Conservation (phyloP, 208 protist species). For the Trichomonas gallinae region DNA sequence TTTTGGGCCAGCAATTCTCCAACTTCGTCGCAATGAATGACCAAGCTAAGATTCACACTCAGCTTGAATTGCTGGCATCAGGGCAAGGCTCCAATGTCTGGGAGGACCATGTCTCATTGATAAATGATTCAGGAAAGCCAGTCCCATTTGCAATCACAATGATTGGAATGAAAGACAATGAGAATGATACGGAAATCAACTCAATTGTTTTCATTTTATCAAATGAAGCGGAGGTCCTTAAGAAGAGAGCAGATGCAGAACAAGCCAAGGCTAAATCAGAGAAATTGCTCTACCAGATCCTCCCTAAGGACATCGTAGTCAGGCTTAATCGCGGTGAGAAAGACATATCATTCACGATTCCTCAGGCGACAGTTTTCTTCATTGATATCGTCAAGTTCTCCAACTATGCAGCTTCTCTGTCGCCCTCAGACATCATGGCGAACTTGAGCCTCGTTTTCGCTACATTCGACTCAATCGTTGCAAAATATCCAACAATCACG, state of each 20-base stretch:
- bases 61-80: not conserved
- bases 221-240: not conserved
- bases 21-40: not conserved
- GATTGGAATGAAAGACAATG: not conserved
- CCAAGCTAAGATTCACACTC: not conserved
- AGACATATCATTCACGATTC: not conserved
- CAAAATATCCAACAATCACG: not conserved
- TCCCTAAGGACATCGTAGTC: not conserved
- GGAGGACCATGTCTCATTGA: not conserved
- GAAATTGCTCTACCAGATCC: no score
- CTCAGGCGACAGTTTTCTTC: not conserved
- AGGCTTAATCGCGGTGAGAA: not conserved
- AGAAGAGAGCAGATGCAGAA: not conserved
- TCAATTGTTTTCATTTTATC: not conserved
- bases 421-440: not conserved
- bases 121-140: not conserved
- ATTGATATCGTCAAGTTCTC: not conserved
- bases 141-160: not conserved
- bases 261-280: not conserved
- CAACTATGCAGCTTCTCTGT: not conserved
- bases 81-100: not conserved
- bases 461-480: not conserved
- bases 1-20: not conserved
- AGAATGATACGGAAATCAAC: not conserved
- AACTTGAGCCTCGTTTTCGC: not conserved